Evolutionary conservation across 2,329 filamentous ascomycete species (phyloP).

Genomic region (Ceratocystis colombiana): DNA sequence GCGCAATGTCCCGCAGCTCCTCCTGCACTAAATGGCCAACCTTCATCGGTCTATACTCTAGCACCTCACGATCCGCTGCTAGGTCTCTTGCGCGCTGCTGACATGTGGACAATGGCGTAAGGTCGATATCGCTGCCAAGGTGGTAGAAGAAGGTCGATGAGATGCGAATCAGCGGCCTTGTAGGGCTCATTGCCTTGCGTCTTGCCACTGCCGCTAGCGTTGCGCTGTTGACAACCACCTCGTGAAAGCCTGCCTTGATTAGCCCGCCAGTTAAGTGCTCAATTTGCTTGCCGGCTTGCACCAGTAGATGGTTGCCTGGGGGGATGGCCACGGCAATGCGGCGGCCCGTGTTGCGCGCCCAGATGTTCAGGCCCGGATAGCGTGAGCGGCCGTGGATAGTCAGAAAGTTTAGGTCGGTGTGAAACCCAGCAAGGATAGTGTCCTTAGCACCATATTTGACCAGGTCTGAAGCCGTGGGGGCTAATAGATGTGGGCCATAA

Average conservation of each 20-base stretch:
- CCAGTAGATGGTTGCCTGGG: slow-evolving; percentile 47
- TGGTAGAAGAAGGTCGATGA: slow-evolving; percentile 55
- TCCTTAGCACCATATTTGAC: slow-evolving; percentile 42
- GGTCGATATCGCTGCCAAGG: slow-evolving; percentile 46
- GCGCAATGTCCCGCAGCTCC: slow-evolving; percentile 30
- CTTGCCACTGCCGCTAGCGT: slow-evolving; percentile 41
- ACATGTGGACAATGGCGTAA: slow-evolving; percentile 43
- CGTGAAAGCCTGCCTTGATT: slow-evolving; percentile 52
- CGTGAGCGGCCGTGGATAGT: slow-evolving; percentile 55
- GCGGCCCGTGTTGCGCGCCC: slow-evolving; percentile 52
- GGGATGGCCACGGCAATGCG: slow-evolving; percentile 51
- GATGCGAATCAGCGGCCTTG: slow-evolving; percentile 46
- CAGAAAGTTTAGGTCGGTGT: slow-evolving; percentile 55
- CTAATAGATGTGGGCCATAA: slow-evolving; percentile 53
- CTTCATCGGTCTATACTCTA: slow-evolving; percentile 44
- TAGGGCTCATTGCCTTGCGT: slow-evolving; percentile 37
- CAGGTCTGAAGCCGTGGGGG: slow-evolving; percentile 51
- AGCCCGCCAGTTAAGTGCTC: slow-evolving; percentile 52
- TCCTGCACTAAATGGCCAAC: slow-evolving; percentile 50
- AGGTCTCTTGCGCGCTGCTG: slow-evolving; percentile 39
- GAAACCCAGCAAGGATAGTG: slow-evolving; percentile 54
- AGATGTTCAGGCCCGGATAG: slow-evolving; percentile 52
- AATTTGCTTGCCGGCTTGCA: slow-evolving; percentile 54
- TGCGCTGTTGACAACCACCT: slow-evolving; percentile 48
- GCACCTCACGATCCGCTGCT: slow-evolving; percentile 41